Base-by-base conservation (phyloP, 164 flowering plant genomes). In the Dillenia suffruticosa region DNA sequence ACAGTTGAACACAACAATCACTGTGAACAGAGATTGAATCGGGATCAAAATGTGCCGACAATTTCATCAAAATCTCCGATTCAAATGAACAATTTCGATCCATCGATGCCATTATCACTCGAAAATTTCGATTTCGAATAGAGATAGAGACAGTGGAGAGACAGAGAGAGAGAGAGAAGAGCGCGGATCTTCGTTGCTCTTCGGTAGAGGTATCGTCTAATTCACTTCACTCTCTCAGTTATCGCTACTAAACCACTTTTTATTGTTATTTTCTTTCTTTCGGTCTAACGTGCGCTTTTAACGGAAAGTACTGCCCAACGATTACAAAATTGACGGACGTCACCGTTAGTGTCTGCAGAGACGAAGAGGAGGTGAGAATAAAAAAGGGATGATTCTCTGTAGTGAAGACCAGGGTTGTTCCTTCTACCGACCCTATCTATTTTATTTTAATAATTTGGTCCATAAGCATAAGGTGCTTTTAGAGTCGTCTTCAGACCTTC, bases 281-380 rank as follows among this genome's bases (percentile, higher is more conserved):
- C 46, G 3, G 61, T 9, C 62, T 56, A 61, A 70, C 62, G 52
- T 64, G 63, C 67, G 73, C 66, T 44, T 48, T 45, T 62, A 67
- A 62, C 68, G 70, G 74, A 67, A 72, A 67, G 59, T 24, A 49
- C 10, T 6, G n/a, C 40, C 0, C 7, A 32, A 32, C 40, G 40
- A 32, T 32, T 4, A 32, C 0, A 32, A 32, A 32, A 32, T 0
- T 32, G 40, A 32, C 40, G 7, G 40, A 32, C 40, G 40, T 32
- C 40, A 32, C 40, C 40, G 40, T 32, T 32, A 32, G 40, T 32
- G 40, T 32, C 40, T 32, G 40, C 40, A 32, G 5, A 32, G 40
- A 32, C 40, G n/a, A n/a, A 32, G 6, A 32, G 6, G 40, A 32
- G 7, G 40, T 4, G 5, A 32, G 5, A 0, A 32, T 0, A 32